phyloP scores from a whole-genome alignment of 305 asterid genomes.

The Solanum hybrid region DNA sequence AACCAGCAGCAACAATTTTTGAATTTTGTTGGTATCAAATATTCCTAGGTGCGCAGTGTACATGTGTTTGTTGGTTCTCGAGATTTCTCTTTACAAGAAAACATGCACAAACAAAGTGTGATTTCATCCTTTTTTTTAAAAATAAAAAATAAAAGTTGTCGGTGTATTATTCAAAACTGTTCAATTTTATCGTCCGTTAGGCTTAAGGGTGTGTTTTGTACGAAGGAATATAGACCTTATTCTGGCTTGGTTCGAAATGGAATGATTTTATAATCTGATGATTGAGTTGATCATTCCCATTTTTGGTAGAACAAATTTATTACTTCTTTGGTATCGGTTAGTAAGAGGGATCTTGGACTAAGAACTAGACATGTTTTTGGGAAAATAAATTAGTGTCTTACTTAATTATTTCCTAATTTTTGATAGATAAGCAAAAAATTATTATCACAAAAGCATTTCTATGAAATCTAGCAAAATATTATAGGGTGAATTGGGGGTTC shows the following conservation, averaged over 20 bases:
- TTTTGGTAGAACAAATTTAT: not conserved
- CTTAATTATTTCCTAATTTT: not conserved
- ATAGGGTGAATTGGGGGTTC: not conserved
- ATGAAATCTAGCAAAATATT: accelerated
- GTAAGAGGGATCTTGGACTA: not conserved
- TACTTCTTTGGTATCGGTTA: too few relatives aligned
- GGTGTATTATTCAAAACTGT: not conserved
- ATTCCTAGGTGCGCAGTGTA: not conserved
- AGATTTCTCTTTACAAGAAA: not conserved
- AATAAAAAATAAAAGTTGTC: not conserved
- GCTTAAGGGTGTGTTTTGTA: not conserved
- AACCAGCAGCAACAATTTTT: not conserved
- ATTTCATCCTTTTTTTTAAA: not conserved
- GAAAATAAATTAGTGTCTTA: not conserved
- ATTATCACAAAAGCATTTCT: not conserved
- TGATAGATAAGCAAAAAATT: not conserved
- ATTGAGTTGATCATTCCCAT: accelerated
- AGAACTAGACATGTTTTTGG: not conserved
- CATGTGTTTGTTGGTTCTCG: not conserved
- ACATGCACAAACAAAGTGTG: not conserved
- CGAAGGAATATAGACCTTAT: not conserved
- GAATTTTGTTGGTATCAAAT: not conserved
- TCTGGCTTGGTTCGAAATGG: not conserved
- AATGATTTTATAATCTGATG: not conserved
- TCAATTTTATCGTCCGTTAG: not conserved